Conservation (phyloP, 164 flowering plant species). For the Amborella trichopoda region DNA sequence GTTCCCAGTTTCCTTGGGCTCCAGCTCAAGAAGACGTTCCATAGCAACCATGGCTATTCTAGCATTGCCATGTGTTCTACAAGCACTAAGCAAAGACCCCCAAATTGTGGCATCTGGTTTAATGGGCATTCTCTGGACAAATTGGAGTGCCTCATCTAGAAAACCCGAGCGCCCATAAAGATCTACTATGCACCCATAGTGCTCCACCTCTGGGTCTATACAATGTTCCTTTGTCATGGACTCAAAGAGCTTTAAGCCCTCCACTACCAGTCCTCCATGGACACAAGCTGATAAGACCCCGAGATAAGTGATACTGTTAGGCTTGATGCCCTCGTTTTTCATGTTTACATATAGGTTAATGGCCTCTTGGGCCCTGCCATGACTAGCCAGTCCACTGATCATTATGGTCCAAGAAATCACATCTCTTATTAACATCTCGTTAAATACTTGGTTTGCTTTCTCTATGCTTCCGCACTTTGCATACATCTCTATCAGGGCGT, state of each 20-base stretch:
- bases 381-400: constrained; percentile 18
- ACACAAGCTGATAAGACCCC: constrained; percentile 24
- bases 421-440: constrained; percentile 11
- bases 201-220: constrained; percentile 20
- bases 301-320: constrained; percentile 19
- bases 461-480: constrained; percentile 24
- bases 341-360: constrained; percentile 15
- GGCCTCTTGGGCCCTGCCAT: constrained; percentile 17
- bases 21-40: constrained; percentile 19
- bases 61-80: constrained; percentile 15
- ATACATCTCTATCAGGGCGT: constrained; percentile 78
- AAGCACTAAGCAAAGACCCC: constrained; percentile 24
- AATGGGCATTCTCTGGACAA: constrained; percentile 14
- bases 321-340: constrained; percentile 12
- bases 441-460: constrained; percentile 14
- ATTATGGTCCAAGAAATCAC: constrained; percentile 26
- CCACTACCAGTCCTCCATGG: constrained; percentile 15
- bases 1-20: constrained; percentile 19
- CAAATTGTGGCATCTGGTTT: constrained; percentile 20
- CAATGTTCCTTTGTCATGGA: constrained; percentile 15
- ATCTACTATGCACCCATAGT: constrained; percentile 26
- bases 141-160: constrained; percentile 16
- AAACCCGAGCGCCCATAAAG: constrained; percentile 21
- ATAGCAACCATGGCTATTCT: constrained; percentile 14
- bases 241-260: constrained; percentile 17